phyloP scores from a whole-genome alignment of 2,329 filamentous ascomycete species.

The Hymenoscyphus linearis region DNA sequence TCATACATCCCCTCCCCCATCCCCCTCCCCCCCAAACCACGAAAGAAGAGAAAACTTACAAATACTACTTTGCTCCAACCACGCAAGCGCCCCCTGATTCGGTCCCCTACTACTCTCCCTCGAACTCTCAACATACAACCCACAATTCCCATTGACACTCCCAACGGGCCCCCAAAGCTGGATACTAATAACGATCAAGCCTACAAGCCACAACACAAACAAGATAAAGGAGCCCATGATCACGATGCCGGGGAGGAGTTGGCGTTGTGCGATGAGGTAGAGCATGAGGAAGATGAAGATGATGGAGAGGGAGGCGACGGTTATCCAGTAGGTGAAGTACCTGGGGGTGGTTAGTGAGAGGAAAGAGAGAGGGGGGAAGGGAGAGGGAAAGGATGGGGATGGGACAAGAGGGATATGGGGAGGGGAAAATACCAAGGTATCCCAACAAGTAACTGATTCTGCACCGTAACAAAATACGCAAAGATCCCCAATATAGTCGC shows the following conservation, averaged over 20 bases:
- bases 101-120: constrained; percentile 44
- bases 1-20: not conserved
- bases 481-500: constrained; percentile 58
- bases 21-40: not conserved
- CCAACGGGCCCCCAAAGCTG: constrained; percentile 58
- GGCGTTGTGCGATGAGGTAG: constrained; percentile 54
- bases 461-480: constrained; percentile 52
- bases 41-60: constrained; percentile 42
- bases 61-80: constrained; percentile 58
- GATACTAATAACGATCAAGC: constrained; percentile 55
- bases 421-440: constrained; percentile 51
- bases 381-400: too few relatives aligned
- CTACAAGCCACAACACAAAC: constrained; percentile 64
- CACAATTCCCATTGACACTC: constrained; percentile 55
- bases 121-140: constrained; percentile 49
- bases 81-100: constrained; percentile 52
- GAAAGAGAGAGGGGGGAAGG: constrained; percentile 1
- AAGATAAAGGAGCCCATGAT: constrained; percentile 61
- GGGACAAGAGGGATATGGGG: not conserved
- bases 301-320: constrained; percentile 53
- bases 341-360: constrained; percentile 33
- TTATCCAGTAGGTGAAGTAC: constrained; percentile 65
- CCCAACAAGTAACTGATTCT: constrained; percentile 47
- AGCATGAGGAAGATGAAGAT: constrained; percentile 62
- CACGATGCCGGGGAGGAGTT: constrained; percentile 59